Base-by-base conservation (phyloP, 108 stramenopile genomes). In the Epipyxis sp. region DNA sequence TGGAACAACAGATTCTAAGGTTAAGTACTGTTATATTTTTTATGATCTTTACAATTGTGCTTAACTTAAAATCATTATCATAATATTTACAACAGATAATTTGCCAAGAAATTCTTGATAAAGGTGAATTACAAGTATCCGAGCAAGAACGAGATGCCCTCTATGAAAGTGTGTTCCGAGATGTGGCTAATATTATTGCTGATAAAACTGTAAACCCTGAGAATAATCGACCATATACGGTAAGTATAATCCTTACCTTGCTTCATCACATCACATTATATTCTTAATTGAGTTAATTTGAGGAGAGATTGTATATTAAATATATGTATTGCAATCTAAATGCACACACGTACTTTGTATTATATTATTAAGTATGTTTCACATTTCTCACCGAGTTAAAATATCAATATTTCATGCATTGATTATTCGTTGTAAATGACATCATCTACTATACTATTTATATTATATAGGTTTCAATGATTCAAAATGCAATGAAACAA, bases 121-220 rank as follows among this genome's bases (percentile, higher is more conserved):
- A 57, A 34, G 71, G 71, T 6, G 76, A 77, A 62, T 29, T 54
- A 59, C 69, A 84, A 79, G 90, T 96, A 0, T 92, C 92, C 3
- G 97, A 96, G 80, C 83, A 88, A 80, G 97, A 98, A 78, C 87
- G 97, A 27, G 76, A 76, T 0, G 93, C 91, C 34, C 88, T 87
- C 54, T 68, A 86, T 20, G 92, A 94, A 79, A 84, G 86, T 88
- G 44, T 87, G 1, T 81, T 89, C 29, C 78, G 91, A 13, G 95
- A 96, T 69, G 88, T 99, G 37, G 92, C 96, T 0, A 91, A 87
- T 67, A 95, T 97, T 90, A 90, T 99, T 1, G 85, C 90, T 1
- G 88, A 90, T 76, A 95, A 94, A 78, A 94, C 94, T 81, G 91
- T 99, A 3, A 91, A 98, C 77, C 92, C 96, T 0, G 59, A 59